Evolutionary conservation across 495 filamentous ascomycete genomes (phyloP).

Genomic region (Hyaloscypha variabilis): DNA sequence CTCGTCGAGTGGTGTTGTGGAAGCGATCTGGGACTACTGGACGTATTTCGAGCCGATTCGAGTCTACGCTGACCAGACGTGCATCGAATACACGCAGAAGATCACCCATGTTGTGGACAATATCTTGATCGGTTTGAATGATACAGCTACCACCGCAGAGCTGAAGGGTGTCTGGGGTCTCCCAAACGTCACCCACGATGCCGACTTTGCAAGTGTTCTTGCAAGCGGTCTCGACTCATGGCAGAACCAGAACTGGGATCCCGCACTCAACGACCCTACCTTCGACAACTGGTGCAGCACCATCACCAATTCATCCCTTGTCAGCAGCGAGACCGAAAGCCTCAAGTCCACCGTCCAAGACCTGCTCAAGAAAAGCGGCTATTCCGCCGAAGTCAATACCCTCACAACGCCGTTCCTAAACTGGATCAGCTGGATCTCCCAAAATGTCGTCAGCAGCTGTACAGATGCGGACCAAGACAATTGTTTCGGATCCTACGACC

Average conservation of each 20-base stretch:
- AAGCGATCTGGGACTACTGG: constrained; percentile 74
- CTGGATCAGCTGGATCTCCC: constrained; percentile 63
- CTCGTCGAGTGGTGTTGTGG: constrained; percentile 69
- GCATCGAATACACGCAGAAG: constrained; percentile 57
- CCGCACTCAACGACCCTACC: constrained; percentile 49
- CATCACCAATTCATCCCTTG: constrained; percentile 47
- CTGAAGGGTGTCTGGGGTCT: constrained; percentile 66
- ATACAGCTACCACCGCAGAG: constrained; percentile 44
- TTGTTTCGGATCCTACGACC: constrained; percentile 57
- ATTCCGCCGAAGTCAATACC: constrained; percentile 45
- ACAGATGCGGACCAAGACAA: constrained; percentile 46
- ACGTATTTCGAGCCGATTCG: constrained; percentile 68
- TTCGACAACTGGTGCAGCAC: constrained; percentile 65
- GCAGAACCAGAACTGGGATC: constrained; percentile 74
- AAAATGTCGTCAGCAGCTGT: constrained; percentile 41
- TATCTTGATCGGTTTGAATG: constrained; percentile 58
- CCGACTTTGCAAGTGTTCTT: constrained; percentile 64
- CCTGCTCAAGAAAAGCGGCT: constrained; percentile 58
- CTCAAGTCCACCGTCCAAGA: constrained; percentile 44
- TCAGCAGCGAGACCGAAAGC: constrained; percentile 48
- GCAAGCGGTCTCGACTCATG: constrained; percentile 53
- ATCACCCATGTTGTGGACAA: constrained; percentile 64
- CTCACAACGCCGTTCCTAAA: constrained; percentile 64
- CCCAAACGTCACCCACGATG: constrained; percentile 54
- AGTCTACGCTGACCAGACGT: constrained; percentile 49